Percentiles rank a stretch among this genome's conserved stretches.
These are phyloP conservation scores for Thermochaetoides dissita DNA, from an alignment of 2,329 filamentous ascomycete species.

Conservation along the genomic window DNA sequence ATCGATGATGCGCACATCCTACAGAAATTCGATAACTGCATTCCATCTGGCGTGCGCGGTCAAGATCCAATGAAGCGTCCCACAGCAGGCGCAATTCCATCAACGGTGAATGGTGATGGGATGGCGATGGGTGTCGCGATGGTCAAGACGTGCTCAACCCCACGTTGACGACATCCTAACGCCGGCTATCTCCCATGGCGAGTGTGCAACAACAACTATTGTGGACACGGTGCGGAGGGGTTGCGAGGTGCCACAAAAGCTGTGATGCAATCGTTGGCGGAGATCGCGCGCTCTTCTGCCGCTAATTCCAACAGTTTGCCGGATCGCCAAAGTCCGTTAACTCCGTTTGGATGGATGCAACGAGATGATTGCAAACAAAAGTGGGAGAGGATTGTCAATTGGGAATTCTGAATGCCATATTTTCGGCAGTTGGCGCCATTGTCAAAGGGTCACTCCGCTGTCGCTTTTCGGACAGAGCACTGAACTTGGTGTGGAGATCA, in stretches of 20 bases:
- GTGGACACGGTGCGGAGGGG: neutral
- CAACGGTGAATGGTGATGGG: neutral
- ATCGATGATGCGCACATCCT: neutral
- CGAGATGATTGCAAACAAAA: neutral
- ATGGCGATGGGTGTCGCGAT: neutral
- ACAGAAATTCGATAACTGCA: neutral
- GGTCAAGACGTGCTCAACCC: constrained; percentile 7
- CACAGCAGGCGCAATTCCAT: neutral
- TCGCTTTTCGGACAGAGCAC: too few species aligned
- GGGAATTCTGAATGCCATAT: too few species aligned
- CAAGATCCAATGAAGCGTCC: neutral
- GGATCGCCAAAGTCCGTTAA: constrained; percentile 3
- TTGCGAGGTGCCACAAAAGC: neutral
- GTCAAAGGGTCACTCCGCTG: too few species aligned
- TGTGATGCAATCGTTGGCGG: constrained; percentile 3
- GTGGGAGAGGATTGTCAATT: too few species aligned
- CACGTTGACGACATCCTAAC: constrained; percentile 1
- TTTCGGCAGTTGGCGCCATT: too few species aligned
- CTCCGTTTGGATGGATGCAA: neutral
- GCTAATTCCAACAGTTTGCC: neutral
- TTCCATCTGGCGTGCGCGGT: constrained; percentile 10
- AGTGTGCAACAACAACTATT: neutral
- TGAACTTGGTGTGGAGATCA: neutral
- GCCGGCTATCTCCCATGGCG: too few species aligned
- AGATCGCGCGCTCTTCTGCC: neutral